Base-by-base conservation (phyloP, 441 rosid genomes). In the Biscutella laevigata region DNA sequence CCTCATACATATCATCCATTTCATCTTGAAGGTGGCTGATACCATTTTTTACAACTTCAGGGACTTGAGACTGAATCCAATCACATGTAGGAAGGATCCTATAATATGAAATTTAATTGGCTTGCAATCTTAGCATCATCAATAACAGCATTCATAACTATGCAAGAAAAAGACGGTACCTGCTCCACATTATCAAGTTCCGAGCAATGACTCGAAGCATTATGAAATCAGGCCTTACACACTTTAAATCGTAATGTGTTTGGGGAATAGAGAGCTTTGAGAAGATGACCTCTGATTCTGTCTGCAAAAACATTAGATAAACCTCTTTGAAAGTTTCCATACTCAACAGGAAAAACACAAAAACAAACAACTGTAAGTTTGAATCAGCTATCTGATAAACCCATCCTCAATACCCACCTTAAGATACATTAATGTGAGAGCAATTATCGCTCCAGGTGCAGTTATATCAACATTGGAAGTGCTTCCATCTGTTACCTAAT, bases 181-280 rank as follows among this genome's bases (percentile, higher is more conserved):
- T 86, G 79, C 79, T 77, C 99, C 97, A 94, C 95, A 84, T 82
- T 64, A 94, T 81, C 77, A 94, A 62, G 73, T 84, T 94, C 60
- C 88, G 81, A 69, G 99, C 95, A 81, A 94, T 80, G 66, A 88
- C 85, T 57, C 97, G 97, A 70, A 92, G 99, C 95, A 92, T 79
- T 71, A 94, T 84, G 76, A 88, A 88, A 74, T 94, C 95, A 41
- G 99, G 96, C 74, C 99, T 81, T 73, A 94, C 83, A 32, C 86
- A 88, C 61, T 82, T 84, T 75, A 94, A 71, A 60, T 84, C 97
- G 64, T 81, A 94, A 56, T 53, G 78, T 19, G 96, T 88, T 71
- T 74, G 74, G 45, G 99, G 99, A 64, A 86, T 84, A 48, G 82
- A 80, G 71, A 94, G 80, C 81, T 82, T 79, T 36, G 96, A 79